These are phyloP conservation scores for Ceratocystis harringtonii DNA, from an alignment of 2,329 filamentous ascomycete genomes.

Conservation along the genomic window DNA sequence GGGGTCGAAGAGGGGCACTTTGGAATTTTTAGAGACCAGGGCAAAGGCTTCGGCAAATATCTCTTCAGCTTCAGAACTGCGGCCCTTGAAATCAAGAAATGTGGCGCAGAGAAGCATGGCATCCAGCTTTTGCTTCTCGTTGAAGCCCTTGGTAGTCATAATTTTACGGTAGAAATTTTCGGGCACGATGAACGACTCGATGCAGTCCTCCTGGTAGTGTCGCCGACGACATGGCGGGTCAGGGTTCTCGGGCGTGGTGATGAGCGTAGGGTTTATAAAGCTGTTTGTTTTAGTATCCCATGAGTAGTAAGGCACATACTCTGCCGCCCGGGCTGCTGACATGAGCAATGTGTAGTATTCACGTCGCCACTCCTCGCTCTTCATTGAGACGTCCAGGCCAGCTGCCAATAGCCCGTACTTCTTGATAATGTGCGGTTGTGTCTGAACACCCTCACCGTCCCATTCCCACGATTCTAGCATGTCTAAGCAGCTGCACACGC, in stretches of 20 bases:
- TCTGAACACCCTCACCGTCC: constrained; percentile 14
- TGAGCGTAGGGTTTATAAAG: constrained; percentile 55
- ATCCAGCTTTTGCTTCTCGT: constrained; percentile 60
- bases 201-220: constrained; percentile 57
- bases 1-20: constrained; percentile 35
- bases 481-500: constrained; percentile 8
- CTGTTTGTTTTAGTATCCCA: constrained; percentile 47
- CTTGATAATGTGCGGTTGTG: constrained; percentile 8
- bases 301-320: constrained; percentile 69
- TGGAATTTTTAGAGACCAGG: constrained; percentile 45
- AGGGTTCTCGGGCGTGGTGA: constrained; percentile 74
- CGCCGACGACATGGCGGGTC: constrained; percentile 54
- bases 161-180: constrained; percentile 71
- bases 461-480: constrained; percentile 14
- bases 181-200: constrained; percentile 51
- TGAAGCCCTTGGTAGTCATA: constrained; percentile 65
- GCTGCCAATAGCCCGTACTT: constrained; percentile 9
- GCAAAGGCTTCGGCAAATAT: constrained; percentile 65
- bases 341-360: constrained; percentile 77
- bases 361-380: constrained; percentile 69
- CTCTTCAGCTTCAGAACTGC: constrained; percentile 48
- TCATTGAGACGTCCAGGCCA: constrained; percentile 53
- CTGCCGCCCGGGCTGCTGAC: constrained; percentile 58
- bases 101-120: constrained; percentile 72
- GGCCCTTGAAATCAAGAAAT: constrained; percentile 66